phyloP scores from a whole-genome alignment of 148 eudicot species.

The Vaccinium corymbosum region DNA sequence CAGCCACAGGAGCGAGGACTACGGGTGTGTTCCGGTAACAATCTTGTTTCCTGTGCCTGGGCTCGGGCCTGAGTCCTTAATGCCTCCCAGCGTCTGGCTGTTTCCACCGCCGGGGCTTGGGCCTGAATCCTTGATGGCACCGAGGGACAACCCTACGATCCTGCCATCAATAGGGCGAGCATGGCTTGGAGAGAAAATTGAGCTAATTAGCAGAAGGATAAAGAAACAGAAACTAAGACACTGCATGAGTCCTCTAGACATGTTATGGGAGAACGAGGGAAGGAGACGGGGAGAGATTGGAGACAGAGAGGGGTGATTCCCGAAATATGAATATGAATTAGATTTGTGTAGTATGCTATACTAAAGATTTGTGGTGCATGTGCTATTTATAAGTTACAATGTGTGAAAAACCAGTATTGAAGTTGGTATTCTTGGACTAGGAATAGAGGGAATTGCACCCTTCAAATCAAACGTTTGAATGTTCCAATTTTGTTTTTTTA shows the following conservation, averaged over 20 bases:
- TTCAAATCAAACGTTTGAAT: not conserved
- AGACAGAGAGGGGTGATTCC: not conserved
- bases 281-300: not conserved
- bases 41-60: conserved; percentile 21
- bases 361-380: not conserved
- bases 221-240: not conserved
- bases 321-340: not conserved
- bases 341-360: not conserved
- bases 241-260: not conserved
- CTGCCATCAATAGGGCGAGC: not conserved
- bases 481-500: not conserved
- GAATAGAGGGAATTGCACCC: not conserved
- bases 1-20: not conserved
- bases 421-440: not conserved
- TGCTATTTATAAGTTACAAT: not conserved
- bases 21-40: not conserved
- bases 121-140: conserved; percentile 21
- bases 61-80: conserved; percentile 22
- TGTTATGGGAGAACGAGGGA: not conserved
- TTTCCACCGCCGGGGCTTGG: conserved; percentile 14
- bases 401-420: not conserved
- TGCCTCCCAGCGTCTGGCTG: not conserved
- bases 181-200: not conserved
- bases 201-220: not conserved
- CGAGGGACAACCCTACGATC: conserved; percentile 15